Evolutionary conservation across 208 protist genomes (phyloP), one percentile per base, ranked within the genome.

Genomic region (Leishmania lainsoni): DNA sequence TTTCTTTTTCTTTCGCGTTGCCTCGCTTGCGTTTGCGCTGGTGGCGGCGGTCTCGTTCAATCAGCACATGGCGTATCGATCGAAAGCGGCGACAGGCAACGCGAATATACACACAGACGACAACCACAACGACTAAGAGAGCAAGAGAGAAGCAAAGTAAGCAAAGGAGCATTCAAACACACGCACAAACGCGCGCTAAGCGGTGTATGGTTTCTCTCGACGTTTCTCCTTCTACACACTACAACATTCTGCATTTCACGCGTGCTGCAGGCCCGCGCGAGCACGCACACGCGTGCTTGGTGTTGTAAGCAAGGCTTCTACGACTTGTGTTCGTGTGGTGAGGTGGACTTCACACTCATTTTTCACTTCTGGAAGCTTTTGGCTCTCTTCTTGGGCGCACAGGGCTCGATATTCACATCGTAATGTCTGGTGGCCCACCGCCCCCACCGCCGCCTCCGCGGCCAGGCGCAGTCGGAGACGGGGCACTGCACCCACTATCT

Each of bases 381-480:
- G 5, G 32, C 2, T n/a, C 32, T 58, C 72, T 42, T 58, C 51
- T 39, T 68, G 61, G 8, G 49, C 52, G 51, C 52, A 2, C 5
- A n/a, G 22, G 3, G 48, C 22, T 51, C 42, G 10, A 8, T 51
- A 3, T 12, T 26, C 45, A 8, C 39, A 52, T 51, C 8, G 5
- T 32, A 49, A 79, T 80, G 80, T 69, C 58, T 51, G 49, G 58
- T 48, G 59, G 29, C 26, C 72, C 72, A 65, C 81, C 59, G 39
- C 79, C 78, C n/a, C 78, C 81, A 48, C 81, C 76, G 26, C 81
- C 81, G 39, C 81, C 76, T 8, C 76, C 69, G 17, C 63, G 73
- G 45, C 56, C 77, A 12, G 54, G 42, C 6, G 48, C 63, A 5
- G 54, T 14, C 6, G 17, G 16, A 48, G 75, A 63, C 45, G 68